Evolutionary conservation across 768 basidiomycete species (phyloP).

Genomic region (Tephrocybe rancida): DNA sequence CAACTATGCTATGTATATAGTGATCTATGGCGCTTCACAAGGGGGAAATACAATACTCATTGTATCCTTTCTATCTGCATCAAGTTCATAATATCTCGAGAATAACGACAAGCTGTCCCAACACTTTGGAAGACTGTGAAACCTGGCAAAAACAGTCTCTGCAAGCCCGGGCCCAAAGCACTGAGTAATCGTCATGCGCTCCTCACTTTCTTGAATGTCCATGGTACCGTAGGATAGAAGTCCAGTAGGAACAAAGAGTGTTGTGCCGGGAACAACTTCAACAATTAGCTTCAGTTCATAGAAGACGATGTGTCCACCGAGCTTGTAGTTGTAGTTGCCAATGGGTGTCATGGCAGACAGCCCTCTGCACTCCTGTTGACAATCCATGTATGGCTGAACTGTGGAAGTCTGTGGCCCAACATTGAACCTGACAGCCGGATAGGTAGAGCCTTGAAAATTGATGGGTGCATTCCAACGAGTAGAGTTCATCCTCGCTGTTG

Average conservation of each 20-base stretch:
- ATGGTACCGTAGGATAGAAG: not conserved
- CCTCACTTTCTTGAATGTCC: not conserved
- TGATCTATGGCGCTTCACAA: too few species aligned
- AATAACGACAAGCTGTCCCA: not conserved
- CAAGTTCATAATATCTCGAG: not conserved
- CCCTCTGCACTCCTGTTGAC: not conserved
- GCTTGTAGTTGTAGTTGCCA: not conserved
- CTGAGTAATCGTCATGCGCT: not conserved
- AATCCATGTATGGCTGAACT: not conserved
- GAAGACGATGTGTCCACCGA: not conserved
- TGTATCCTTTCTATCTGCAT: too few species aligned
- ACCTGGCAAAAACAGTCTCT: not conserved
- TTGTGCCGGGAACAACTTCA: not conserved
- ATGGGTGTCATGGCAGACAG: not conserved
- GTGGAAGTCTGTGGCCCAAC: not conserved
- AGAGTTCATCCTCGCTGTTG: too few species aligned
- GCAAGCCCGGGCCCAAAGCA: not conserved
- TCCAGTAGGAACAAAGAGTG: not conserved
- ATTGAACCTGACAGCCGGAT: not conserved
- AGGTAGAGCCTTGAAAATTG: not conserved
- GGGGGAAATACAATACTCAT: too few species aligned
- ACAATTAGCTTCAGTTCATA: not conserved
- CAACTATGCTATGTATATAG: too few species aligned
- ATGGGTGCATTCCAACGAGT: not conserved
- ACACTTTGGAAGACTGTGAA: not conserved